Evolutionary conservation across 2,329 filamentous ascomycete genomes (phyloP).

Genomic region (Diplodia scrobiculata): DNA sequence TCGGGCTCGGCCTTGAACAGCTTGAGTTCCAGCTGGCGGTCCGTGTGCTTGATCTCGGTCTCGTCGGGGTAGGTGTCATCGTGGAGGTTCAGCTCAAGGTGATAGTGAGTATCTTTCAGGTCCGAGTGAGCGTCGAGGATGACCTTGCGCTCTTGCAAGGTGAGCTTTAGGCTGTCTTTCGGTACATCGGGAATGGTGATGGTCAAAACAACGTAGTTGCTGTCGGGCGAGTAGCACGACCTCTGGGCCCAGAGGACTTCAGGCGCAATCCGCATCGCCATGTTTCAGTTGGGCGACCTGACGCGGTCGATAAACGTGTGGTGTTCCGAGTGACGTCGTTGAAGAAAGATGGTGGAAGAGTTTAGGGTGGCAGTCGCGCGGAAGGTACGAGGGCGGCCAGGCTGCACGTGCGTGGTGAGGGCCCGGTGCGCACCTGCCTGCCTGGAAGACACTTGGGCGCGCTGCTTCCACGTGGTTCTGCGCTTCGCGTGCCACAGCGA

Average conservation of each 20-base stretch:
- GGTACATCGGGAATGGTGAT: constrained; percentile 2
- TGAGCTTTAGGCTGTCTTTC: not conserved
- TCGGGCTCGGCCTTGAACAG: constrained; percentile 16
- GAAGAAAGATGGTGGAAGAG: not conserved
- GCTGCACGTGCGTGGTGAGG: too few relatives aligned
- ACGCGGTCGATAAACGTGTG: not conserved
- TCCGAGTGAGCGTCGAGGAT: not conserved
- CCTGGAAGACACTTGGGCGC: too few relatives aligned
- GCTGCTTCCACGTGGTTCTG: too few relatives aligned
- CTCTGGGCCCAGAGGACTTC: constrained; percentile 1
- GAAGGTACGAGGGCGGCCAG: too few relatives aligned
- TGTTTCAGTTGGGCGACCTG: not conserved
- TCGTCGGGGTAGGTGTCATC: constrained; percentile 1
- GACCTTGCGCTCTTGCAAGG: not conserved
- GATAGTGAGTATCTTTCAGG: not conserved
- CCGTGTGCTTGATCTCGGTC: not conserved
- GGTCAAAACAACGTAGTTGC: constrained; percentile 7
- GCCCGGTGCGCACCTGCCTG: too few relatives aligned
- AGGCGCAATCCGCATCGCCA: not conserved
- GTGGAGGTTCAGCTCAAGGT: not conserved
- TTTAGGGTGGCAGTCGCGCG: not conserved
- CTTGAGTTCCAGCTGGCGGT: constrained; percentile 12
- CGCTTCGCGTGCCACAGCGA: too few relatives aligned
- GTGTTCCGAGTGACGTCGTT: not conserved
- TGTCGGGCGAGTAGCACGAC: constrained; percentile 1